Conservation (phyloP, 2,329 filamentous ascomycete genomes). For the Xylariales sp. region DNA sequence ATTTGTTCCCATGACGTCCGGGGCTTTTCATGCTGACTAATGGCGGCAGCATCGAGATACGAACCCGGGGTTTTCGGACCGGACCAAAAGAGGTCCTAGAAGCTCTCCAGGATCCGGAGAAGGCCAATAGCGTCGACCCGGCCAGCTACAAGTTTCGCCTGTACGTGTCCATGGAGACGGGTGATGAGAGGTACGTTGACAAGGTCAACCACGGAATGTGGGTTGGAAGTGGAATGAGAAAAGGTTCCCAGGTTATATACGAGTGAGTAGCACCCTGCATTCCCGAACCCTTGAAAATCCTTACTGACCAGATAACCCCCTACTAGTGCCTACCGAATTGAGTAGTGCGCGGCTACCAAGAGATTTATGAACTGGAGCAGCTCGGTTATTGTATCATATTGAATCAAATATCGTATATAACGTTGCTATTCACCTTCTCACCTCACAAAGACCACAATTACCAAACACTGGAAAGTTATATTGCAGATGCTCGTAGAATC, state of each 20-base stretch:
- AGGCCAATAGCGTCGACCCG: conserved; percentile 6
- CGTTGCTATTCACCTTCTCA: too few species aligned
- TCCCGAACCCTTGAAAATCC: too few species aligned
- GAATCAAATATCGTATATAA: too few species aligned
- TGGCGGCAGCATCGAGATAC: conserved; percentile 12
- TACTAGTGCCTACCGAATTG: conserved; percentile 3
- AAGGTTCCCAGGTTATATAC: conserved; percentile 12
- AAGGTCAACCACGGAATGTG: conserved; percentile 11
- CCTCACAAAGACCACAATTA: too few species aligned
- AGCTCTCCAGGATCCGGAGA: conserved; percentile 8
- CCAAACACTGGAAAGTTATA: too few species aligned
- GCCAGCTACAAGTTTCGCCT: conserved; percentile 11
- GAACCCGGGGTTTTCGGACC: conserved; percentile 10
- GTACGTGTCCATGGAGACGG: conserved; percentile 11
- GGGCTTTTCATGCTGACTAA: too few species aligned
- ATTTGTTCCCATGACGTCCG: too few species aligned
- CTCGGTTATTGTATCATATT: too few species aligned
- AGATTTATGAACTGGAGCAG: too few species aligned
- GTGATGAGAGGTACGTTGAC: conserved; percentile 8
- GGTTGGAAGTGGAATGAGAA: conserved; percentile 12
- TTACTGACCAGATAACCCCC: too few species aligned
- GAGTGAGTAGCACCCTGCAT: too few species aligned
- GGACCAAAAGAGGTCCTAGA: conserved; percentile 9
- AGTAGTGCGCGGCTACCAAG: background rate
- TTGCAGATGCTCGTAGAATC: too few species aligned